Percentiles rank a stretch among this genome's conserved stretches.
phyloP scores from a whole-genome alignment of 2,329 filamentous ascomycete species.

The Diaporthe destruens region DNA sequence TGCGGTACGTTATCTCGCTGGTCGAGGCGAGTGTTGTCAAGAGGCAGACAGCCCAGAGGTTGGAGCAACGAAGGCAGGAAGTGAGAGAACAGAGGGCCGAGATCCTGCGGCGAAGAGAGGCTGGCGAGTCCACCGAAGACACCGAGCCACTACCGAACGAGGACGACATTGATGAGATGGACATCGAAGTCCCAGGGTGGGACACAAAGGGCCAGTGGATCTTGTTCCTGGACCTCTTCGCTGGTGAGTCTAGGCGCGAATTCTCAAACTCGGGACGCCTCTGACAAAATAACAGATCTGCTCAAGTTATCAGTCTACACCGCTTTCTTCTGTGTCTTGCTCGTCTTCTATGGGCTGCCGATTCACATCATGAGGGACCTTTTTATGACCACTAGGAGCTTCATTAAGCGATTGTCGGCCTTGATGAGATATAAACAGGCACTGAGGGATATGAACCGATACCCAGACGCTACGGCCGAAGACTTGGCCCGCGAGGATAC shows the following conservation, averaged over 20 bases:
- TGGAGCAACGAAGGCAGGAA: constrained; percentile 77
- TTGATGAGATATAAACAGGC: constrained; percentile 92
- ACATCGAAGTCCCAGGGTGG: constrained; percentile 96
- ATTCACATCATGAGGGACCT: constrained; percentile 97
- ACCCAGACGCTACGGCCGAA: constrained; percentile 89
- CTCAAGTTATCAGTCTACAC: constrained; percentile 91
- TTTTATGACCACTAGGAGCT: constrained; percentile 92
- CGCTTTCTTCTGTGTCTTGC: constrained; percentile 91
- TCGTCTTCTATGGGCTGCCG: constrained; percentile 93
- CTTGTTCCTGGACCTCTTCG: constrained; percentile 86
- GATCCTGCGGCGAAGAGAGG: constrained; percentile 62
- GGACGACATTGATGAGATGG: constrained; percentile 87
- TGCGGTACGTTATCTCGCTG: constrained; percentile 83
- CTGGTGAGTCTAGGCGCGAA: constrained; percentile 65
- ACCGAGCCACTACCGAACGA: constrained; percentile 67
- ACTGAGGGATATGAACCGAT: constrained; percentile 93
- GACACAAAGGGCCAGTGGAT: constrained; percentile 95
- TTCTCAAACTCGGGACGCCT: not conserved
- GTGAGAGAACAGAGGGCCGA: constrained; percentile 70
- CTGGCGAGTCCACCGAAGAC: constrained; percentile 60
- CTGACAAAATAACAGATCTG: constrained; percentile 71
- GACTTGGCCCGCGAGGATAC: constrained; percentile 90
- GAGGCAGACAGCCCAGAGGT: constrained; percentile 77
- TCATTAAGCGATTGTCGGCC: constrained; percentile 89
- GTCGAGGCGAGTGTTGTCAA: constrained; percentile 81